Evolutionary conservation across 345 rosid species (phyloP).

Genomic region (Pelargonium nanum): DNA sequence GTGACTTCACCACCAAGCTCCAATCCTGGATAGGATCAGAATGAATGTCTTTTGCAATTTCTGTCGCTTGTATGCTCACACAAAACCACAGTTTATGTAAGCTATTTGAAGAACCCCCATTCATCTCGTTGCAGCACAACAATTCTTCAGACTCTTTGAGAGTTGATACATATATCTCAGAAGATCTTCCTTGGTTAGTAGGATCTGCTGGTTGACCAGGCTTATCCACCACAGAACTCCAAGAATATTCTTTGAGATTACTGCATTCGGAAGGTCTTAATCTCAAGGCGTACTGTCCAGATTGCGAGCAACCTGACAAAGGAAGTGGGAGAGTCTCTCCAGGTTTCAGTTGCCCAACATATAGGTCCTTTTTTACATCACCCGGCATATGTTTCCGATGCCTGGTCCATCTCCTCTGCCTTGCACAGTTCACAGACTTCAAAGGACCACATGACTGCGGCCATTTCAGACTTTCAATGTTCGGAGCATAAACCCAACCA

Average conservation of each 20-base stretch:
- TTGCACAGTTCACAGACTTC: slow-evolving; percentile 33
- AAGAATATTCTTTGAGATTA: slow-evolving; percentile 47
- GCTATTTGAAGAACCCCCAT: slow-evolving; percentile 51
- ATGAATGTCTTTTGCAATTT: slow-evolving; percentile 69
- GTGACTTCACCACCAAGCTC: slow-evolving; percentile 74
- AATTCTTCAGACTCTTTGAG: slow-evolving; percentile 63
- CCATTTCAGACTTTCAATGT: slow-evolving; percentile 48
- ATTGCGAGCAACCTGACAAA: slow-evolving; percentile 47
- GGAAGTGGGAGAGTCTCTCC: slow-evolving; percentile 74
- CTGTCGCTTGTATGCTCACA: slow-evolving; percentile 58
- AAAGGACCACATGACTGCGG: slow-evolving; percentile 36
- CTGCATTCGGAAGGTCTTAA: slow-evolving; percentile 44
- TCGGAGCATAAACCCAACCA: slow-evolving; percentile 65
- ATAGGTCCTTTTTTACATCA: slow-evolving; percentile 31
- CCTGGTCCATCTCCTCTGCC: slow-evolving; percentile 67
- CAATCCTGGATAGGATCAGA: slow-evolving; percentile 85
- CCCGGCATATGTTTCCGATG: slow-evolving; percentile 26
- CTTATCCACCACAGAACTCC: slow-evolving; percentile 70
- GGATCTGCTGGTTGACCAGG: slow-evolving; percentile 21
- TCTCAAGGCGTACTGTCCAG: slow-evolving; percentile 47
- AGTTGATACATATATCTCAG: slow-evolving; percentile 60
- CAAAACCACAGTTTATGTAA: slow-evolving; percentile 64
- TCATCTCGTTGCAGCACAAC: slow-evolving; percentile 50
- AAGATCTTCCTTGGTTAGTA: slow-evolving; percentile 22
- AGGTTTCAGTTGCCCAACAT: slow-evolving; percentile 56